Base-by-base conservation (phyloP, 2,329 filamentous ascomycete genomes). In the Alternaria incomplexa region DNA sequence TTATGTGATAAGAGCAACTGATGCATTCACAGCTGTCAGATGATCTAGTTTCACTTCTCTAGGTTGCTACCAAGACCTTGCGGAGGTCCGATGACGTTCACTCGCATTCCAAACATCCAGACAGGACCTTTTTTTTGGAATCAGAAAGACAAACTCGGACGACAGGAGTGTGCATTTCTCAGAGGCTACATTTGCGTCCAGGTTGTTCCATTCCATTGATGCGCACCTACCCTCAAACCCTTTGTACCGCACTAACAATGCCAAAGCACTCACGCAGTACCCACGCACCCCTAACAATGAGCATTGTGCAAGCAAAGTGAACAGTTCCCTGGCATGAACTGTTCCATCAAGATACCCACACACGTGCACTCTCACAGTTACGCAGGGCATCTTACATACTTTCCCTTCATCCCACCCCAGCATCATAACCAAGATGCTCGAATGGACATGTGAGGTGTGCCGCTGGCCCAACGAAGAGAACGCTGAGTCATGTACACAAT, bases 201-300 rank as follows among this genome's bases (percentile, higher is more conserved):
- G 6, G 30, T n/a, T n/a, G 6, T 4, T 36, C 15, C 32, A 36
- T 36, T n/a, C 8, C 1, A 0, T 36, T n/a, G 32, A 36, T 2
- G 7, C 15, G 7, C 32, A 15, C 15, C 0, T n/a, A 9, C 0
- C 15, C 0, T n/a, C 32, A n/a, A 50, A 5, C 6, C 1, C 26
- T 20, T 50, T 22, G 47, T 20, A 32, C 28, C 3, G 20, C 4
- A 2, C 1, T 1, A 1, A 30, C 26, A 30, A 50, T 8, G 11
- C 4, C 17, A 22, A 22, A 23, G 12, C 2, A 22, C 22, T 20
- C 40, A 44, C 17, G 17, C 17, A 20, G 3, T 5, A 20, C 17
- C n/a, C n/a, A 22, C n/a, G 1, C 40, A 3, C 7, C 3, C 26
- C 15, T 15, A 6, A 50, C 47, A 50, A 50, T 50, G 26, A 1